Percentiles rank a stretch among this genome's conserved stretches.
Conservation (phyloP, 2,329 filamentous ascomycete species). For the Penicillium paneum region DNA sequence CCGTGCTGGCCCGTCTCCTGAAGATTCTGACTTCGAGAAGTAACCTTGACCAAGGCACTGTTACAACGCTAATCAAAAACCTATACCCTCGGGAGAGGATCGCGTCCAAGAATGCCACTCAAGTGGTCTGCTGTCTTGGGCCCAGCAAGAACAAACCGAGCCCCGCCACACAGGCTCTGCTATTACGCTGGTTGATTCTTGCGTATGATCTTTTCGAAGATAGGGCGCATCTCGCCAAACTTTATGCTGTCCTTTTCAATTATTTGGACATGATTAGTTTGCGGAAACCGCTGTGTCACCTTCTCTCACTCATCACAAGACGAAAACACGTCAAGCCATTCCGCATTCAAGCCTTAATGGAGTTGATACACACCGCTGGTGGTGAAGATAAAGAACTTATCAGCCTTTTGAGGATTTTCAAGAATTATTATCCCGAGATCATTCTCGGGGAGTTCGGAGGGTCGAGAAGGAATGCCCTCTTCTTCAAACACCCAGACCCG, state of each 20-base stretch:
- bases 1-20: constrained; percentile 61
- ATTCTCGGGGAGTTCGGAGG: constrained; percentile 67
- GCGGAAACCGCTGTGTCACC: constrained; percentile 67
- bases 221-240: constrained; percentile 60
- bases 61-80: constrained; percentile 66
- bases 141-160: constrained; percentile 73
- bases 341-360: constrained; percentile 69
- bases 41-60: constrained; percentile 71
- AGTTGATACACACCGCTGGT: constrained; percentile 47
- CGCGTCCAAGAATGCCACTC: constrained; percentile 59
- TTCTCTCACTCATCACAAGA: constrained; percentile 74
- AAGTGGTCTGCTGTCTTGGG: constrained; percentile 69
- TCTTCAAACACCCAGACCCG: constrained; percentile 64
- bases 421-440: constrained; percentile 87
- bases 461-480: constrained; percentile 34
- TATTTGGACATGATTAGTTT: constrained; percentile 76
- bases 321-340: constrained; percentile 81
- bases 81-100: constrained; percentile 70
- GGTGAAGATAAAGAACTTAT: constrained; percentile 72
- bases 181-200: constrained; percentile 76
- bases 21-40: constrained; percentile 64
- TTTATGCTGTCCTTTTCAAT: constrained; percentile 76
- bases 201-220: constrained; percentile 69
- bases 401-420: constrained; percentile 75
- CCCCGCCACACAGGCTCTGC: constrained; percentile 64